Conservation (phyloP, 1,284 basidiomycete species). For the Rhodotorula sp. region DNA sequence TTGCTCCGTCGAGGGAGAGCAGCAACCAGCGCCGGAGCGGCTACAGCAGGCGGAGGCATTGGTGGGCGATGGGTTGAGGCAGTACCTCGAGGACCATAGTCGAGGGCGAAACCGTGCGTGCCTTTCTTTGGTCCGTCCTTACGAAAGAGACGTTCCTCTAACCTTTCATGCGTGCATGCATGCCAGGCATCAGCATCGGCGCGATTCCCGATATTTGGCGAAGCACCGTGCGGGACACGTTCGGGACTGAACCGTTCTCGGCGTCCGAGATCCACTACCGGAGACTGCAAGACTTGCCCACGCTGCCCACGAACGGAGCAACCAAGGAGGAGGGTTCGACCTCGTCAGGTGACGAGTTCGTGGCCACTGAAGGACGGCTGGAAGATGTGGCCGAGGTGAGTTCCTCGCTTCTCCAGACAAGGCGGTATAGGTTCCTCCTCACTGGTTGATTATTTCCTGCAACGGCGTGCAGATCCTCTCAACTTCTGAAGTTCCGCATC, state of each 20-base stretch:
- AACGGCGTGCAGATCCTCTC: slow-evolving; percentile 20
- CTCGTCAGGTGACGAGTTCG: background rate
- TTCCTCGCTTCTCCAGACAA: background rate
- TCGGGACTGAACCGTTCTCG: slow-evolving; percentile 8
- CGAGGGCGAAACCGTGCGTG: slow-evolving; percentile 11
- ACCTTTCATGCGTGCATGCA: too few species aligned
- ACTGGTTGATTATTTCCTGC: too few species aligned
- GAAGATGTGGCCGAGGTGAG: slow-evolving; percentile 6
- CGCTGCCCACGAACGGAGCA: background rate
- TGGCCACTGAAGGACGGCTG: background rate
- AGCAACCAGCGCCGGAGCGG: background rate
- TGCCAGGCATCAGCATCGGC: slow-evolving; percentile 21
- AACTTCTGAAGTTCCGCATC: slow-evolving; percentile 27
- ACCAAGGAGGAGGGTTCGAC: background rate
- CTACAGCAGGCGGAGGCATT: background rate
- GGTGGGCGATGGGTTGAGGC: background rate
- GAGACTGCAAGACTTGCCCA: background rate
- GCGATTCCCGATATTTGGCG: slow-evolving; percentile 21
- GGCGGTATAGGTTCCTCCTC: background rate
- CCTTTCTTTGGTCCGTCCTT: too few species aligned
- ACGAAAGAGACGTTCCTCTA: too few species aligned
- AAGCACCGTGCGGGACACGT: background rate
- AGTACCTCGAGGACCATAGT: background rate
- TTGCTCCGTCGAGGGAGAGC: slow-evolving; percentile 5
- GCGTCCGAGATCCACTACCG: slow-evolving; percentile 15